phyloP scores from a whole-genome alignment of 2,329 filamentous ascomycete genomes.

The Shiraia sp. region DNA sequence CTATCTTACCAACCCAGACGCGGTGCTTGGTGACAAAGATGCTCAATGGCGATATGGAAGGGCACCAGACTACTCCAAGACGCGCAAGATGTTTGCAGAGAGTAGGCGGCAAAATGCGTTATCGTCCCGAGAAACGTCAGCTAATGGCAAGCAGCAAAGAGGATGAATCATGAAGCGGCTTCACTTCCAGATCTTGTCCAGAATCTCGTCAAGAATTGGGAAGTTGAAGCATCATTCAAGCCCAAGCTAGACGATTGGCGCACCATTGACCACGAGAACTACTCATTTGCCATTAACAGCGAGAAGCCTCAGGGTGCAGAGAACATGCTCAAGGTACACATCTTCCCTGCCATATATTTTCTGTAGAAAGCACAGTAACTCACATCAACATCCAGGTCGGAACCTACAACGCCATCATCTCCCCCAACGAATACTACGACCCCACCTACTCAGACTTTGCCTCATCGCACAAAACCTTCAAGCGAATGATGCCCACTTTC shows the following conservation, averaged over 20 bases:
- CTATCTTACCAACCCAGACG: constrained; percentile 62
- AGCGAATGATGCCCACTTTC: constrained; percentile 73
- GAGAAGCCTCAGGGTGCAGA: constrained; percentile 60
- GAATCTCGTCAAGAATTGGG: constrained; percentile 75
- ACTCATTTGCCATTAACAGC: constrained; percentile 68
- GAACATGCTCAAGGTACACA: constrained; percentile 60
- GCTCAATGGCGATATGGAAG: constrained; percentile 64
- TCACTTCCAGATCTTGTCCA: constrained; percentile 66
- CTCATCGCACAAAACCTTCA: constrained; percentile 70
- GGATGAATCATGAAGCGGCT: constrained; percentile 57
- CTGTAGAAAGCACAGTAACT: neutral
- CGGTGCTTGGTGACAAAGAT: constrained; percentile 58
- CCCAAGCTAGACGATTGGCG: constrained; percentile 64
- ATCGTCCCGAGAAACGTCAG: neutral
- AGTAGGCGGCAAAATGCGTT: constrained; percentile 51
- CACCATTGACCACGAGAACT: constrained; percentile 63
- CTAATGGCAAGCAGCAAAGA: constrained; percentile 55
- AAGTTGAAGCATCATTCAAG: constrained; percentile 72
- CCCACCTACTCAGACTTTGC: constrained; percentile 65
- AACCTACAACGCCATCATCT: constrained; percentile 71
- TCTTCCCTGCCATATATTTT: neutral
- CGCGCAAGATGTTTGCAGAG: constrained; percentile 61
- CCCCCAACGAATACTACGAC: constrained; percentile 66
- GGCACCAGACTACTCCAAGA: constrained; percentile 67
- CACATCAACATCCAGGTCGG: constrained; percentile 51